Base-by-base conservation (phyloP, 768 basidiomycete genomes). In the Pisolithus orientalis region DNA sequence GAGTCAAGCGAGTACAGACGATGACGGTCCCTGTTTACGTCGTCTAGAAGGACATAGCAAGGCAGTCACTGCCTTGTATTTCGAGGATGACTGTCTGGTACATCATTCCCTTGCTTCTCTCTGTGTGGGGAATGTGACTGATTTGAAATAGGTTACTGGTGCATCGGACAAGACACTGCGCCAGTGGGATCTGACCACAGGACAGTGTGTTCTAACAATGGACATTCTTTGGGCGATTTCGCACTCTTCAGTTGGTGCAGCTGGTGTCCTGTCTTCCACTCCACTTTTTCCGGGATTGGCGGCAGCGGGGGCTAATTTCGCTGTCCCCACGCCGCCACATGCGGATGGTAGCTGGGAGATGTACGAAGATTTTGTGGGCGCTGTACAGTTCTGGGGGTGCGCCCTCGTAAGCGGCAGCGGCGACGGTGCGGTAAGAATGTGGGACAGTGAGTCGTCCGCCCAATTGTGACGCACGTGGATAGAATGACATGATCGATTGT, bases 221-320 rank as follows among this genome's bases (percentile, higher is more conserved):
- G 96, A 99, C 69, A 96, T 99, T 57, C 83, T 99, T 25, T 99
- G 96, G 96, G 96, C 95, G 2, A 95, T 98, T 59, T 93, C 92
- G 9, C 95, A 98, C 69, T 84, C 93, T 3, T 77, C 85, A 38
- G 65, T 72, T 25, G 62, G 75, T 10, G 66, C 67, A 14, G 64
- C 78, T 21, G 71, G 74, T 16, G 66, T 60, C 42, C 67, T 70
- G 2, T 53, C 78, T 31, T 68, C 77, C 8, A 73, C 67, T 53
- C 73, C 73, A 54, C 61, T 77, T 14, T 79, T 84, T 60, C 70
- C 82, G 27, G 78, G 80, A 21, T 34, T 34, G 5, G 66, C 78
- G 1, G 70, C 78, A 1, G 74, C 80, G 13, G 85, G 83, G 40
- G 34, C 34, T 13, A 71, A 76, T 17, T 94, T 95, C 63, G 80